Conservation (phyloP, 2,329 filamentous ascomycete species). For the Thyridium curvatum region DNA sequence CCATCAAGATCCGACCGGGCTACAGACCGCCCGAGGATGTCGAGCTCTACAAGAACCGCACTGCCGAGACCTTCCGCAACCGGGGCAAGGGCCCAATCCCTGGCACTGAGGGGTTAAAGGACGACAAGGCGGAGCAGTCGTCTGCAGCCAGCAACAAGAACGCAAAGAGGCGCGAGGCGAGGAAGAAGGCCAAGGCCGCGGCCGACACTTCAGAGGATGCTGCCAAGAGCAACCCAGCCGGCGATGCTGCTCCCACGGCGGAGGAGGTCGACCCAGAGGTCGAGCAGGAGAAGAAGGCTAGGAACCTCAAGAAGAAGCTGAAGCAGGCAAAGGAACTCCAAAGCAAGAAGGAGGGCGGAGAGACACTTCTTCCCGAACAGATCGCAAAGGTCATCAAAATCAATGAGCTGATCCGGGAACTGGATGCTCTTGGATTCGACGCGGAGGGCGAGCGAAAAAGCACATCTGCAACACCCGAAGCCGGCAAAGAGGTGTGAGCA, state of each 20-base stretch:
- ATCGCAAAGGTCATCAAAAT: constrained; percentile 98
- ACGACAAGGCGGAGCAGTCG: constrained; percentile 33
- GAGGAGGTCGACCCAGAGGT: constrained; percentile 59
- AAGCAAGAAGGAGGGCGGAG: constrained; percentile 84
- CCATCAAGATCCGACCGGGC: constrained; percentile 89
- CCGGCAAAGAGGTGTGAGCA: no score
- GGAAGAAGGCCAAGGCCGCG: constrained; percentile 35
- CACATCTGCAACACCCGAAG: not conserved
- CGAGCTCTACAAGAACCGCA: constrained; percentile 91
- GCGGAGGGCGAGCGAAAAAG: constrained; percentile 59
- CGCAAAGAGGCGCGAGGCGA: constrained; percentile 62
- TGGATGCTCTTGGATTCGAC: constrained; percentile 81
- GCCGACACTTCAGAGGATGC: constrained; percentile 17
- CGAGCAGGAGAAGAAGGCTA: constrained; percentile 87
- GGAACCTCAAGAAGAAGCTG: constrained; percentile 89
- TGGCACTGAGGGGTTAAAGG: constrained; percentile 58
- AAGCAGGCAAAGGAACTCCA: constrained; percentile 88
- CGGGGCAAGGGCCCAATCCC: constrained; percentile 63
- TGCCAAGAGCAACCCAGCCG: constrained; percentile 15
- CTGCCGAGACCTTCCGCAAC: constrained; percentile 77
- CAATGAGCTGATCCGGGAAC: constrained; percentile 82
- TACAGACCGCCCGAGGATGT: constrained; percentile 94
- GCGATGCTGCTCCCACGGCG: constrained; percentile 16
- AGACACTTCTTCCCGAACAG: constrained; percentile 82
- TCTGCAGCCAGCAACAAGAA: constrained; percentile 70